Conservation (phyloP, 2,329 filamentous ascomycete species). For the Madurella mycetomatis region DNA sequence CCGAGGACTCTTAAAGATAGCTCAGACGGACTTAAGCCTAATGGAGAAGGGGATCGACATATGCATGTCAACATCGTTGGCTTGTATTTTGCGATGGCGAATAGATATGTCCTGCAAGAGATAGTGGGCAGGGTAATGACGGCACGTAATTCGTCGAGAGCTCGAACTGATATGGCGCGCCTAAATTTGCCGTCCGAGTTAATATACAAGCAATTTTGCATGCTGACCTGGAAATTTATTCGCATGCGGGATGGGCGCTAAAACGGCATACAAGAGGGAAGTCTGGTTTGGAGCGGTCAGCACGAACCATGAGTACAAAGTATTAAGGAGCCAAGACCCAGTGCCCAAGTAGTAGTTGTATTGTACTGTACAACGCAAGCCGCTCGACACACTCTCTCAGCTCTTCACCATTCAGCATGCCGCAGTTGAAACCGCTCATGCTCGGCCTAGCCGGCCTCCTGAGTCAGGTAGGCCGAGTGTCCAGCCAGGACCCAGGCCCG, state of each 20-base stretch:
- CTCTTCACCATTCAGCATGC: constrained; percentile 3
- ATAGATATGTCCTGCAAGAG: too few species aligned
- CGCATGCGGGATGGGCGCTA: too few species aligned
- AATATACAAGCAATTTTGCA: constrained; percentile 8
- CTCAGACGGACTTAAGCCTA: too few species aligned
- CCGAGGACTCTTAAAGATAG: too few species aligned
- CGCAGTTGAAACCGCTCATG: constrained; percentile 4
- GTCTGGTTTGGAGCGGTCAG: too few species aligned
- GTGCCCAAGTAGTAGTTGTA: too few species aligned
- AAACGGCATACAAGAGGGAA: not conserved
- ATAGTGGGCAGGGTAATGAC: constrained; percentile 1
- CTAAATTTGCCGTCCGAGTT: constrained; percentile 11
- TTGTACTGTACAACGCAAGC: not conserved
- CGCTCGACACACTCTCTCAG: not conserved
- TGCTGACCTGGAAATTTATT: constrained; percentile 7
- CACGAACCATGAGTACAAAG: too few species aligned
- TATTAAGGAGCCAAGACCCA: too few species aligned
- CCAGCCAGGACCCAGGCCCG: constrained; percentile 12
- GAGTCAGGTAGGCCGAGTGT: not conserved
- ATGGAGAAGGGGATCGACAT: too few species aligned
- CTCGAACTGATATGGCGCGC: constrained; percentile 3
- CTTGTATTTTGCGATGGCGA: too few species aligned
- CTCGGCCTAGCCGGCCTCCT: constrained; percentile 5
- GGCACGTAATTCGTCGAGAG: constrained; percentile 10
- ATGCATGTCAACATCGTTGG: too few species aligned